Evolutionary conservation across 352 stramenopile genomes (phyloP).

Genomic region (Globisporangium heterothallicum): DNA sequence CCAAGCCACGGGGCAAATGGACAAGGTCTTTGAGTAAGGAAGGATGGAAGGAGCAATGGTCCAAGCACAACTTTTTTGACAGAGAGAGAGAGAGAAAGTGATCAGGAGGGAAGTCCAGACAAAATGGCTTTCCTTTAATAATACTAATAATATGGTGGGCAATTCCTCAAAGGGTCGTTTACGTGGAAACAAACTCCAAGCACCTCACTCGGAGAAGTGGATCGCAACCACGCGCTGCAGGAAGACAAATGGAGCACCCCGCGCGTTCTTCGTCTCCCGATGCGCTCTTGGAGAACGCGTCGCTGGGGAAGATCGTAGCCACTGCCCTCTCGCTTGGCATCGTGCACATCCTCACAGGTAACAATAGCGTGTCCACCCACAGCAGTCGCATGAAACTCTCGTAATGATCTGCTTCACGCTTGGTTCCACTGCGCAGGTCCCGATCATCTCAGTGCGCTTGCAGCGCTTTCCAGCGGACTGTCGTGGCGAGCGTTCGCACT

Average conservation of each 20-base stretch:
- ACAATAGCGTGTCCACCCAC: too few relatives aligned
- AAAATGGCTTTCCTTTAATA: too few relatives aligned
- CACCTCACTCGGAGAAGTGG: too few relatives aligned
- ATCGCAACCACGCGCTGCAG: not conserved
- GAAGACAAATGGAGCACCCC: not conserved
- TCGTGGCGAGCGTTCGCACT: conserved; percentile 71
- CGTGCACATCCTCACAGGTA: conserved; percentile 55
- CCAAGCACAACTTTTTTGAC: too few relatives aligned
- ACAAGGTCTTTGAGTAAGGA: conserved; percentile 62
- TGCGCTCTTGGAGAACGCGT: conserved; percentile 17
- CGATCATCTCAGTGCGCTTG: conserved; percentile 85
- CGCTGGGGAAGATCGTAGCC: conserved; percentile 23
- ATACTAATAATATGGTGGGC: too few relatives aligned
- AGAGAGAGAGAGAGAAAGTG: too few relatives aligned
- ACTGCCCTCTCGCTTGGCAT: conserved; percentile 41
- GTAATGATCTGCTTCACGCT: conserved; percentile 2
- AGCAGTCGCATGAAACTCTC: not conserved
- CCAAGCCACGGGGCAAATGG: conserved; percentile 59
- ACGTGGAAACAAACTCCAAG: too few relatives aligned
- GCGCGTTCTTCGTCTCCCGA: not conserved
- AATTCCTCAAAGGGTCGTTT: too few relatives aligned
- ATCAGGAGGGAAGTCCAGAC: too few relatives aligned
- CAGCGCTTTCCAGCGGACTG: conserved; percentile 71
- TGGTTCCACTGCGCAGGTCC: too few relatives aligned
- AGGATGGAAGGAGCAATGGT: conserved; percentile 14